Conservation (phyloP, 768 basidiomycete species). For the Naganishia vaughanmartiniae region DNA sequence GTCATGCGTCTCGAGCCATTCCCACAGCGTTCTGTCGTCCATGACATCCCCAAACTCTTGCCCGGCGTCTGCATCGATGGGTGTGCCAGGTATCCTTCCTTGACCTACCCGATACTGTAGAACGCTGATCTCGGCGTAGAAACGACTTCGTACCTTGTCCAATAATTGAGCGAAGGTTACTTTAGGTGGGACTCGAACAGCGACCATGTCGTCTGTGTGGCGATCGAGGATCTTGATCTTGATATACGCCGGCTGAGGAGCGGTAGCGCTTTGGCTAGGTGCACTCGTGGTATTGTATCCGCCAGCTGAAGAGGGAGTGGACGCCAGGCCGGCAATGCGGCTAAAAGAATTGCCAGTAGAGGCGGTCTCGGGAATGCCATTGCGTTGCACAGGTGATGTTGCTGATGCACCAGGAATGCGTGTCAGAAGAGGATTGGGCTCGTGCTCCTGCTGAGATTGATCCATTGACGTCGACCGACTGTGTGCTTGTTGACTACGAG, state of each 20-base stretch:
- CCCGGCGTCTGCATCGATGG: neutral
- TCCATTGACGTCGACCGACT: slow-evolving; percentile 2
- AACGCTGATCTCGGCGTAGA: slow-evolving; percentile 68
- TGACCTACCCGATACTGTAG: slow-evolving; percentile 64
- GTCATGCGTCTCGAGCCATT: slow-evolving; percentile 49
- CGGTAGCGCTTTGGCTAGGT: slow-evolving; percentile 15
- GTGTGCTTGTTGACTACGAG: neutral
- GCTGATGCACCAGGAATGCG: slow-evolving; percentile 21
- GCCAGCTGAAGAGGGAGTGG: slow-evolving; percentile 4
- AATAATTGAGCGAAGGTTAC: slow-evolving; percentile 82
- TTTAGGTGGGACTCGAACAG: slow-evolving; percentile 90
- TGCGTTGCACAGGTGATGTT: slow-evolving; percentile 7
- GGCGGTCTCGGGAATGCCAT: slow-evolving; percentile 8
- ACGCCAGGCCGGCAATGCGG: neutral
- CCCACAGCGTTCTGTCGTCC: slow-evolving; percentile 47
- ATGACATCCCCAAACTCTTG: slow-evolving; percentile 43
- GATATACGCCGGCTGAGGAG: slow-evolving; percentile 65
- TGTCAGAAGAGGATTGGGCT: neutral
- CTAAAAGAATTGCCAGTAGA: neutral
- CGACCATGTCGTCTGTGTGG: slow-evolving; percentile 88
- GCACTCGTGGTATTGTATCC: neutral
- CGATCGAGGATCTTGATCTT: slow-evolving; percentile 99
- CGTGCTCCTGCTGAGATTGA: slow-evolving; percentile 12
- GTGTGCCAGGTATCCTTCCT: slow-evolving; percentile 23
- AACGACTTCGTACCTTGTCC: slow-evolving; percentile 82